Conservation (phyloP, 768 basidiomycete genomes). For the Naganishia antarctica region DNA sequence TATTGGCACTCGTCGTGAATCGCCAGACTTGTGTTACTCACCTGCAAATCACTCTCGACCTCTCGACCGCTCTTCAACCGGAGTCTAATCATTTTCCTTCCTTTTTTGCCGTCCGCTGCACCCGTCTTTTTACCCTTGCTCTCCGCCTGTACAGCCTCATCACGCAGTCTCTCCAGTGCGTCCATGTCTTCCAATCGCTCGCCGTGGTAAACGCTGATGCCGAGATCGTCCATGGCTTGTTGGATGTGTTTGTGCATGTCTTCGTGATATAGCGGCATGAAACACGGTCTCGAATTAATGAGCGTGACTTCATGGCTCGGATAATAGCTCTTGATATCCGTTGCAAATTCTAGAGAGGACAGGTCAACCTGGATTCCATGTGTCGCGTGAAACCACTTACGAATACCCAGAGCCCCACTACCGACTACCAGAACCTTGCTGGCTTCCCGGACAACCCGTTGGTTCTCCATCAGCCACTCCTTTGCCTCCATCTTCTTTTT, state of each 20-base stretch:
- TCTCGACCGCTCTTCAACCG: slow-evolving; percentile 41
- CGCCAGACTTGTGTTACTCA: slow-evolving; percentile 16
- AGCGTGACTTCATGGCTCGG: slow-evolving; percentile 48
- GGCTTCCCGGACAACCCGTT: slow-evolving; percentile 38
- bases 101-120: background rate
- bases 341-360: slow-evolving; percentile 42
- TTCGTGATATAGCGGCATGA: slow-evolving; percentile 48
- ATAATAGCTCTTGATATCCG: slow-evolving; percentile 49
- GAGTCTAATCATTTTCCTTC: slow-evolving; percentile 35
- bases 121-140: slow-evolving; percentile 4
- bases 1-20: no score
- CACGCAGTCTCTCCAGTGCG: slow-evolving; percentile 30
- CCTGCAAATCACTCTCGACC: slow-evolving; percentile 41
- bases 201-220: slow-evolving; percentile 40
- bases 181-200: slow-evolving; percentile 33
- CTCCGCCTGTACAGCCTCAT: slow-evolving; percentile 22
- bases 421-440: slow-evolving; percentile 49
- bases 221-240: slow-evolving; percentile 36
- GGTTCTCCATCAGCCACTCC: slow-evolving; percentile 43
- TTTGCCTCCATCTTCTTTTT: slow-evolving; percentile 45
- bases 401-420: slow-evolving; percentile 51
- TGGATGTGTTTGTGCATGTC: slow-evolving; percentile 44
- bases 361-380: background rate
- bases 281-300: slow-evolving; percentile 47
- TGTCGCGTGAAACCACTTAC: slow-evolving; percentile 30